These are phyloP conservation scores for Juglanconis oblonga DNA, from an alignment of 2,329 filamentous ascomycete genomes.

Conservation along the genomic window DNA sequence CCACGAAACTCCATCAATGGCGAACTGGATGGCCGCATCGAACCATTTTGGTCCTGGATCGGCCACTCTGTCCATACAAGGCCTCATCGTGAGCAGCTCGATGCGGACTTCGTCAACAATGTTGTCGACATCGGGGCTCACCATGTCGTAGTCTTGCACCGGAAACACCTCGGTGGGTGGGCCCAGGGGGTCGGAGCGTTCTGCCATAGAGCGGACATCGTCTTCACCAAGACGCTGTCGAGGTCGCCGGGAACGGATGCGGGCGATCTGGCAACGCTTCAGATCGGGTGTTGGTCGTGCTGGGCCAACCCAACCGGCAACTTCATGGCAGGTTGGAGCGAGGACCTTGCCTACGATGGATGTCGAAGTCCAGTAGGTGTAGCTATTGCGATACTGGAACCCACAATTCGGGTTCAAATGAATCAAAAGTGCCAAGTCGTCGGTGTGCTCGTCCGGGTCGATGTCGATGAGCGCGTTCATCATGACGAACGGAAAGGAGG, in stretches of 20 bases:
- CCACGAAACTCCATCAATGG: slow-evolving; percentile 62
- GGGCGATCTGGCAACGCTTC: slow-evolving; percentile 65
- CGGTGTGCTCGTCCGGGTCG: slow-evolving; percentile 64
- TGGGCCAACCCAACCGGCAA: slow-evolving; percentile 73
- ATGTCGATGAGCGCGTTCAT: slow-evolving; percentile 78
- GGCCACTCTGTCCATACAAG: slow-evolving; percentile 30
- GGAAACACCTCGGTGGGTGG: slow-evolving; percentile 61
- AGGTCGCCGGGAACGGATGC: slow-evolving; percentile 59
- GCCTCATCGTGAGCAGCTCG: slow-evolving; percentile 62
- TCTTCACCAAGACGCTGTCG: slow-evolving; percentile 54
- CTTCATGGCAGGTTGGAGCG: slow-evolving; percentile 66
- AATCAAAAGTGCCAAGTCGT: slow-evolving; percentile 63
- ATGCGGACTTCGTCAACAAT: slow-evolving; percentile 65
- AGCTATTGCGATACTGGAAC: slow-evolving; percentile 71
- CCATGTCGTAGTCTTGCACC: slow-evolving; percentile 64
- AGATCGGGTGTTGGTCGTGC: slow-evolving; percentile 67
- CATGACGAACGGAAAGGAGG: slow-evolving; percentile 68
- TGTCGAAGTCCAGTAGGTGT: slow-evolving; percentile 72
- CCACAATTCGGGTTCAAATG: slow-evolving; percentile 68
- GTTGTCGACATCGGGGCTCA: slow-evolving; percentile 54
- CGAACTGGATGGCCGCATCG: slow-evolving; percentile 61
- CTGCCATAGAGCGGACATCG: slow-evolving; percentile 64
- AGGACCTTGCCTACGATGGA: slow-evolving; percentile 75
- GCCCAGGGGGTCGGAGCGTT: slow-evolving; percentile 67
- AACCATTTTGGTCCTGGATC: slow-evolving; percentile 42